Base-by-base conservation (phyloP, 2,329 filamentous ascomycete genomes). In the Thelonectria olida region DNA sequence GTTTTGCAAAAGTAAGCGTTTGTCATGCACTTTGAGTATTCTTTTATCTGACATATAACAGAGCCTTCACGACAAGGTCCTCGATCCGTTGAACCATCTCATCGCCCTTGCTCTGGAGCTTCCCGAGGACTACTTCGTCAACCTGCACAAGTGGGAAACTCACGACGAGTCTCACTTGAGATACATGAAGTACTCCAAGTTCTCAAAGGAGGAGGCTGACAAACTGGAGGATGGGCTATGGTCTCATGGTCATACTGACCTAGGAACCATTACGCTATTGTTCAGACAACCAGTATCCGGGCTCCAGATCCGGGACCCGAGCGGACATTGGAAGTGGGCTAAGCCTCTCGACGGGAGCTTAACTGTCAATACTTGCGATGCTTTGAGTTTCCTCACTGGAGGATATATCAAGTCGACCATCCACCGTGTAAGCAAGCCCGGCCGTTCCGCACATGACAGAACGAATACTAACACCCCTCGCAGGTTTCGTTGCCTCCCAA, bases 91-190 rank as follows among this genome's bases (percentile, higher is more conserved):
- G 0, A 81, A 89, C 20, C 80, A 81, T 2, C 81, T 90, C n/a
- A 86, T 90, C 58, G 86, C 87, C 10, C 82, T 88, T 47, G 77
- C 89, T 1, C 80, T 90, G 1, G 81, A 90, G 68, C 78, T 90
- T 0, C 84, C 85, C 0, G 82, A 86, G 42, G 85, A 89, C 77
- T 89, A 27, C 80, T 85, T 59, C 79, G 80, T 10, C 76, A 84
- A 57, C 1, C 25, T 68, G 36, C 87, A 90, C 69, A 77, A 76
- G 9, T 90, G 88, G 68, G 80, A 88, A 3, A 76, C 80, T 19
- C 80, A 83, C 25, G 81, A 82, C 22, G 85, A 88, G 63, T 83
- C 85, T 38, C 85, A 88, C 65, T 78, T 88, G 31, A 81, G 87
- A 1, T 88, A 88, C 73, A 88, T 88, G 85, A 78, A 84, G 52